Evolutionary conservation across 192 early-diverging fungal species (phyloP), one percentile per base, ranked within the genome.

Genomic region (Blastocladiella britannica): DNA sequence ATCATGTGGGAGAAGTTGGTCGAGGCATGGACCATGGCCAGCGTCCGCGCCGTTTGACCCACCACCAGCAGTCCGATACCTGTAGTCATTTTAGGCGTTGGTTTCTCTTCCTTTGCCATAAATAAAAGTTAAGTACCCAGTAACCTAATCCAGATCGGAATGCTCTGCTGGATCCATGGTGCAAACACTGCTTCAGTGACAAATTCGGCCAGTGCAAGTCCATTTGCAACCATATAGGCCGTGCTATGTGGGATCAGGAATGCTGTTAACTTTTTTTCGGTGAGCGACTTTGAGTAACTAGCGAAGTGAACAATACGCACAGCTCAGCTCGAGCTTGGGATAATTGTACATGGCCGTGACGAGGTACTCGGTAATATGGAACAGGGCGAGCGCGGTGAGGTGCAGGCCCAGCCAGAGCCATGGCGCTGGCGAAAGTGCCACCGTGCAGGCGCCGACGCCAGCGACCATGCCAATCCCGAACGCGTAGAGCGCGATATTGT

Each of bases 21-120:
- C 55, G 83, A 85, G 15, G 91, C 90, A n/a, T 83, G 87, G 30
- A 89, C 68, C 90, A 93, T 93, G 15, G 90, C 91, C 30, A 82
- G 60, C 7, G 86, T 84, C 6, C 93, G 75, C 27, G 82, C 74
- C 18, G 58, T 23, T 66, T 97, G 93, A 0, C 85, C 84, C 0
- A 74, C 57, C n/a, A 86, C 43, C 7, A 87, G 67, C 7, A 78
- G 25, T 4, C 70, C 25, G 3, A 91, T 57, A 15, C 83, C 89
- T 74, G 64, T 26, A 63, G 59, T 59, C 68, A 63, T 54, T 67
- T 53, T 54, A 31, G 56, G 37, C 27, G 1, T 26, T 56, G 29
- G 5, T 1, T 25, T 27, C 7, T 2, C 15, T 22, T 63, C 4
- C 5, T n/a, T n/a, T 9, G 12, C 12, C 55, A 55, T 62, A 25